These are phyloP conservation scores for Solanum ossicruentum DNA, from an alignment of 257 asterid species.

Conservation along the genomic window DNA sequence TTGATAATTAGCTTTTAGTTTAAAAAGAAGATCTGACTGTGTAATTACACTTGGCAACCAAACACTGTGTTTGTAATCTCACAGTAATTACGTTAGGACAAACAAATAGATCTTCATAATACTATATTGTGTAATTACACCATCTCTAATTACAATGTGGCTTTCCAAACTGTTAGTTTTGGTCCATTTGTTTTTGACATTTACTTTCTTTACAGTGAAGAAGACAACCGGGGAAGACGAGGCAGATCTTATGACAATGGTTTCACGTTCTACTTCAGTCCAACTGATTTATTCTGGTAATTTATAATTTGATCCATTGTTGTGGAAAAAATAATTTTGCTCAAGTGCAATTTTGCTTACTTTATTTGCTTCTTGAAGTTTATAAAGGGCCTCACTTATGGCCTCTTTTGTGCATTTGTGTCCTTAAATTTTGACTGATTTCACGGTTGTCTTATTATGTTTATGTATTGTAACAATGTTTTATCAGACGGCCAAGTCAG, in stretches of 20 bases:
- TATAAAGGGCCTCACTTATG: neutral
- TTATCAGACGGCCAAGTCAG: too few species aligned
- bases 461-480: neutral
- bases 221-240: constrained; percentile 78
- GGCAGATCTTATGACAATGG: constrained; percentile 64
- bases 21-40: neutral
- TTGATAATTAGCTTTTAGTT: neutral
- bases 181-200: neutral
- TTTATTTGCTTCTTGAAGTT: neutral
- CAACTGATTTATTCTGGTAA: constrained; percentile 85
- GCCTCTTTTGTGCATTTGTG: neutral
- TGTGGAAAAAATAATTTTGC: constrained; percentile 3
- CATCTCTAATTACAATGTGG: neutral
- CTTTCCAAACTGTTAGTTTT: neutral
- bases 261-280: constrained; percentile 45
- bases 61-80: neutral
- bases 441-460: neutral
- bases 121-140: neutral
- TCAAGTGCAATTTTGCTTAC: neutral
- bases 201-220: constrained; percentile 41
- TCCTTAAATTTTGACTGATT: neutral
- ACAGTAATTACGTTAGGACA: neutral
- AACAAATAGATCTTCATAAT: neutral
- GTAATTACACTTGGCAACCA: neutral
- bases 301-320: neutral